Evolutionary conservation across 371 early-diverging fungal genomes (phyloP), one percentile per base, ranked within the genome.

Genomic region (Zychaea mexicana): DNA sequence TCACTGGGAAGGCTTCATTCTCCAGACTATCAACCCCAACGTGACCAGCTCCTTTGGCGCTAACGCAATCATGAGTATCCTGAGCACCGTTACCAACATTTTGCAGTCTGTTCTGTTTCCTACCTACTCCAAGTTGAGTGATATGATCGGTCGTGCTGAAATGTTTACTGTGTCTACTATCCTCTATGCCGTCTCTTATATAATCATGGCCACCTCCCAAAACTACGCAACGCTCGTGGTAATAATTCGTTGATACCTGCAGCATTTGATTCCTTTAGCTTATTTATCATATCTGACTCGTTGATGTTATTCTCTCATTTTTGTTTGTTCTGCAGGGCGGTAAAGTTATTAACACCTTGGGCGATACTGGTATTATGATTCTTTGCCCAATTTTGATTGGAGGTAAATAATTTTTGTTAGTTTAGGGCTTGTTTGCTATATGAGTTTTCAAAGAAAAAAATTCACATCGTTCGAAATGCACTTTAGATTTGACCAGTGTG

Each of bases 351-450:
- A 71, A 77, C 42, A 69, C 77, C 26, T 64, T 77, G 39, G 77
- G 77, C n/a, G 62, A 63, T 17, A 49, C 73, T 31, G 77, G 77
- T 52, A 69, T 62, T 21, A 33, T 65, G 13, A 66, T 77, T 31
- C 62, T 77, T 15, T 74, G 74, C 17, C 74, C 69, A 38, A 72
- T 77, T 45, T 60, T 73, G 7, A 74, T 77, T 66, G 74, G 72
- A 58, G 77, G 74, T 74, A 77, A 59, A 24, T 28, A 39, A 6
- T 22, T 30, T 17, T 10, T 17, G 28, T 57, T 1, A 8, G 0
- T 24, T 9, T 15, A 9, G 6, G 24, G 21, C 17, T 57, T 22
- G 15, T 22, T 36, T 36, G 4, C 57, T 32, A 28, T 21, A 19
- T 30, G n/a, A n/a, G n/a, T n/a, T n/a, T n/a, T n/a, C n/a, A n/a